Evolutionary conservation across 805 yeast species (phyloP), one percentile per base, ranked within the genome.

Genomic region (Lachancea thermotolerans): DNA sequence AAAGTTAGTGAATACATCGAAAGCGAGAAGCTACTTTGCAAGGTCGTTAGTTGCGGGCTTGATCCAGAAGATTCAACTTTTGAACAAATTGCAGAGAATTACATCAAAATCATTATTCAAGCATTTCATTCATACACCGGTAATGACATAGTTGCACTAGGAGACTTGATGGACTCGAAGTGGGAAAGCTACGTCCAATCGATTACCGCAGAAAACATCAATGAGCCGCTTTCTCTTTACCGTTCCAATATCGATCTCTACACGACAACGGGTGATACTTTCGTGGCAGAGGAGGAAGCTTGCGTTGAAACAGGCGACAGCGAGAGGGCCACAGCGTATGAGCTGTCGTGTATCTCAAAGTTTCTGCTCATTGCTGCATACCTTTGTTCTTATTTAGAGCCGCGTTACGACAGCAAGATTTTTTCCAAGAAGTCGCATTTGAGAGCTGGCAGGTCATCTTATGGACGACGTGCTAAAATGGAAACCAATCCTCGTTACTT

Each of bases 351-450:
- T 8, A 73, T 77, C 41, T 75, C 91, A 2, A 84, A 85, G 57
- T 86, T 75, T 57, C 64, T 90, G n/a, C 64, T 89, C 12, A 74
- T 88, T 29, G 87, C 96, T 1, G 81, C 95, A 0, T 90, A 84
- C 60, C 66, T 89, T 39, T 95, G 95, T 0, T 87, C 96, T 0
- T 85, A 77, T 57, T 77, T 79, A 45, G 85, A 82, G 28, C 79
- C 82, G 2, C 75, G 78, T 49, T 75, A 74, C 56, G 97, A 89
- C 62, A 67, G 80, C 55, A 75, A 78, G 42, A 68, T 77, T 43
- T 90, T 86, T 56, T 82, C 96, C 29, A 78, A 73, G 48, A 61
- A 55, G 41, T 44, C 58, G 8, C 51, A 52, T 35, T 68, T 83
- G 37, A 77, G 71, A 50, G 77, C 73, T 11, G 70, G 70, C 10